Percentiles rank a stretch among this genome's conserved stretches.
Evolutionary conservation across 148 eudicot species (phyloP).

Genomic region (Cornus kousa): DNA sequence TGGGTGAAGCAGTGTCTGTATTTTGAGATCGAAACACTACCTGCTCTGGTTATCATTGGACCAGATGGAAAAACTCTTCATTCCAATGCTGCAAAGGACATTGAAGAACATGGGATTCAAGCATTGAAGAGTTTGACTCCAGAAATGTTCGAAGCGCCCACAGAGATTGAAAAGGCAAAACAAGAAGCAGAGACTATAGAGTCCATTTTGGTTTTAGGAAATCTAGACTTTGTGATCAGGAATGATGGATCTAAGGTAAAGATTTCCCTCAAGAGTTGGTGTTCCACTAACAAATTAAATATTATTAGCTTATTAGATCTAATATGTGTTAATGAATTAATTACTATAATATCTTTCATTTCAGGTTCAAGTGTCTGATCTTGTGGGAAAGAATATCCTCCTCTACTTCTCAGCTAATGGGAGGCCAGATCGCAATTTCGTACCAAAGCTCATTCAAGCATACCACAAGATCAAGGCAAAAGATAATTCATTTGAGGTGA

Average conservation of each 20-base stretch:
- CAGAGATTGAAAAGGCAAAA: constrained; percentile 48
- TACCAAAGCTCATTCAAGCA: constrained; percentile 43
- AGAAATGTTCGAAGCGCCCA: constrained; percentile 58
- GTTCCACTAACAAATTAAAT: not conserved
- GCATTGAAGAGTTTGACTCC: constrained; percentile 29
- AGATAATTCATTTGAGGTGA: constrained; percentile 42
- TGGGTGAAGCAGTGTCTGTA: constrained; percentile 50
- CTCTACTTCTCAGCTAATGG: constrained; percentile 65
- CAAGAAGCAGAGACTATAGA: constrained; percentile 62
- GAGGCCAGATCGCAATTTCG: constrained; percentile 60
- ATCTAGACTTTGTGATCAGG: constrained; percentile 55
- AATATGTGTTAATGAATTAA: too few relatives aligned
- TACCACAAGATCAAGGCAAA: constrained; percentile 57
- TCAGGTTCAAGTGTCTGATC: constrained; percentile 55
- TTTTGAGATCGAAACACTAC: constrained; percentile 54
- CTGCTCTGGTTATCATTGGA: constrained; percentile 55
- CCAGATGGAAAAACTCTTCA: constrained; percentile 69
- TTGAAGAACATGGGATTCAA: constrained; percentile 50
- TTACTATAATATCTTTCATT: not conserved
- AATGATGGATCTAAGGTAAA: constrained; percentile 60
- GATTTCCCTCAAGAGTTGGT: not conserved
- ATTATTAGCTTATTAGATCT: too few relatives aligned
- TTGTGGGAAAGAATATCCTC: constrained; percentile 54
- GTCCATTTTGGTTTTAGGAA: constrained; percentile 60
- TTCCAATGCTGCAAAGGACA: constrained; percentile 43